These are phyloP conservation scores for Catunica adiposa DNA, from an alignment of 2,329 filamentous ascomycete species.

Conservation along the genomic window DNA sequence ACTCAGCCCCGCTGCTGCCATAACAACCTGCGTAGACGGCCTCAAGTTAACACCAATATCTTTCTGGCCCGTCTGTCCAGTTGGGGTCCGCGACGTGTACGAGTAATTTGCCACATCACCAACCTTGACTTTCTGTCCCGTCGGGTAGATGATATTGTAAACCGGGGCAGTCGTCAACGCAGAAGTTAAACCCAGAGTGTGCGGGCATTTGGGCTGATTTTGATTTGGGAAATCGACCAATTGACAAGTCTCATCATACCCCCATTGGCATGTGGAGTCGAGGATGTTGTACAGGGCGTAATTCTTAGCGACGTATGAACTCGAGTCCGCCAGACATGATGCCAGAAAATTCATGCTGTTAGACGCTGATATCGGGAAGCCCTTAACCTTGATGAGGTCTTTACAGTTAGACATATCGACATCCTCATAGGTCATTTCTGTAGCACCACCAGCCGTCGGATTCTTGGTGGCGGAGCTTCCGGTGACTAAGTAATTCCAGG, in stretches of 20 bases:
- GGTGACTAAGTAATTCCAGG: constrained; percentile 41
- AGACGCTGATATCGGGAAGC: constrained; percentile 36
- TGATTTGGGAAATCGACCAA: constrained; percentile 27
- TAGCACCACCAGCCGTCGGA: constrained; percentile 32
- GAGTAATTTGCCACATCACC: constrained; percentile 9
- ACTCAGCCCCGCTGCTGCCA: neutral
- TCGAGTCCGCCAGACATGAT: constrained; percentile 27
- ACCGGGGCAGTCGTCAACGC: constrained; percentile 25
- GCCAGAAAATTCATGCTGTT: constrained; percentile 41
- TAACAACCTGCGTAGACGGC: neutral
- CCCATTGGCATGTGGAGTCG: constrained; percentile 33
- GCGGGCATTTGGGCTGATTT: constrained; percentile 37
- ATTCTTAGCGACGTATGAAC: constrained; percentile 37
- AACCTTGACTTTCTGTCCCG: constrained; percentile 24
- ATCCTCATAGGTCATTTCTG: constrained; percentile 34
- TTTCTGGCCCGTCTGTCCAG: neutral
- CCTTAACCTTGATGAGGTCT: constrained; percentile 33
- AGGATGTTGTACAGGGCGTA: constrained; percentile 36
- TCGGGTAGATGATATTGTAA: constrained; percentile 35
- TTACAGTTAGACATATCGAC: constrained; percentile 32
- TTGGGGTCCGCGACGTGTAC: neutral
- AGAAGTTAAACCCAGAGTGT: constrained; percentile 24
- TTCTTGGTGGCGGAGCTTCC: constrained; percentile 30
- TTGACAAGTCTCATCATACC: constrained; percentile 34
- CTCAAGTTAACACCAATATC: neutral